Evolutionary conservation across 2,329 filamentous ascomycete genomes (phyloP), one percentile per base, ranked within the genome.

Genomic region (Diaporthe velutina): DNA sequence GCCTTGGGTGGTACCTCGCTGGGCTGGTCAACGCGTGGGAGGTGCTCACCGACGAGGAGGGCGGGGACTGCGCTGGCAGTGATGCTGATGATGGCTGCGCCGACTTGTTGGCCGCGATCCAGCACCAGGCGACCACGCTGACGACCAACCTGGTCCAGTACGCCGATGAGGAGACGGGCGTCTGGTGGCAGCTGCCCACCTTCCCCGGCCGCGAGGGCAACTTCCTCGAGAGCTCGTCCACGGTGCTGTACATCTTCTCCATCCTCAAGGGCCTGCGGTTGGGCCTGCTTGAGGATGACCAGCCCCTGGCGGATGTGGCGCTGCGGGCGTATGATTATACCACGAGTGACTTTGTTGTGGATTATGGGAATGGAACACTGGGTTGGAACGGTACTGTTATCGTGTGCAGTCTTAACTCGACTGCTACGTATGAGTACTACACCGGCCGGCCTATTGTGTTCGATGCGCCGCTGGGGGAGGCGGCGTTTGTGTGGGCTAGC

Each of bases 141-240:
- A 84, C 85, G 0, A 77, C 82, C 0, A 86, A 86, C 0, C 76
- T 90, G 2, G 84, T 84, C 72, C 78, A 78, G 13, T 83, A 84
- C 0, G 86, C 85, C 30, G 86, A 88, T 73, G 77, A 78, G 15
- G 77, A 77, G 2, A 83, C 80, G 7, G 88, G 89, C 0, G 89
- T 88, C 9, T 92, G 90, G 89, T 91, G 88, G 87, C 81, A 91
- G 70, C 83, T 91, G 77, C 83, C 86, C 73, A 80, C 84, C 35
- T 86, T 88, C 72, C 84, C 86, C 0, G 85, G 84, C 1, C 78
- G 80, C 52, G 76, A 85, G 60, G 89, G 89, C 3, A 92, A 93
- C 80, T 92, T 90, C 80, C 87, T 92, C 64, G 89, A 92, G 82
- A 89, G 88, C 45, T 90, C 89, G 42, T 90, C 86, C 10, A 88